phyloP scores from a whole-genome alignment of 495 filamentous ascomycete genomes.

The Astrothelium subdiscretum region DNA sequence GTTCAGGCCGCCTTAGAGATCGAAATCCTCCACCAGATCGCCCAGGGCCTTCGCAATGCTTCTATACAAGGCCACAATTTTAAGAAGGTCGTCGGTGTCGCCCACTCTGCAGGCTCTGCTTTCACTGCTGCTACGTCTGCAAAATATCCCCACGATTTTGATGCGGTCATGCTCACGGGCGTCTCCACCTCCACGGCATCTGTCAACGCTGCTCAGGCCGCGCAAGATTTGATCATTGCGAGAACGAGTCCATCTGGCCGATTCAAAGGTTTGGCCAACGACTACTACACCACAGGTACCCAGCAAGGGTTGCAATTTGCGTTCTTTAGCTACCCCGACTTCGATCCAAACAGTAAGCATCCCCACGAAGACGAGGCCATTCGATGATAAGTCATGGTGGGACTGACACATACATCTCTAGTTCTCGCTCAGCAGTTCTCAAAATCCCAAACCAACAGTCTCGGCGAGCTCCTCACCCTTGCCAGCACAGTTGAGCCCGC shows the following conservation, averaged over 20 bases:
- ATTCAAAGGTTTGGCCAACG: neutral
- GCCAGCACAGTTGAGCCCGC: neutral
- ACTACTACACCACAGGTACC: neutral
- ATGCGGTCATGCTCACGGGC: conserved; percentile 25
- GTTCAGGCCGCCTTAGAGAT: conserved; percentile 30
- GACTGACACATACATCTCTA: too few species aligned
- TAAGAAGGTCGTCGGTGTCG: conserved; percentile 30
- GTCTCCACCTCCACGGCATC: neutral
- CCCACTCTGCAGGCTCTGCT: conserved; percentile 29
- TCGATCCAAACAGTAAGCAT: too few species aligned
- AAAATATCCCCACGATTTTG: conserved; percentile 23
- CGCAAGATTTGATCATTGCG: neutral
- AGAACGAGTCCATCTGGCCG: neutral
- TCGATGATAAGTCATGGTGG: too few species aligned
- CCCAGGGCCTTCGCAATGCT: conserved; percentile 21
- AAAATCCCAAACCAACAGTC: neutral
- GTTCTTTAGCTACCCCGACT: conserved; percentile 1
- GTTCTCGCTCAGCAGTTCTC: neutral
- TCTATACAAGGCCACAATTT: conserved; percentile 16
- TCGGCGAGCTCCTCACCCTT: neutral
- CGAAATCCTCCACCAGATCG: conserved; percentile 29
- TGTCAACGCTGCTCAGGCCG: neutral
- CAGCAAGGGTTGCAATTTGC: neutral
- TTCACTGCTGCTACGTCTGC: conserved; percentile 18
- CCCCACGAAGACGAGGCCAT: too few species aligned